Percentiles rank a stretch among this genome's conserved stretches.
These are phyloP conservation scores for Nicotiana otophora DNA, from an alignment of 257 asterid genomes.

Conservation along the genomic window DNA sequence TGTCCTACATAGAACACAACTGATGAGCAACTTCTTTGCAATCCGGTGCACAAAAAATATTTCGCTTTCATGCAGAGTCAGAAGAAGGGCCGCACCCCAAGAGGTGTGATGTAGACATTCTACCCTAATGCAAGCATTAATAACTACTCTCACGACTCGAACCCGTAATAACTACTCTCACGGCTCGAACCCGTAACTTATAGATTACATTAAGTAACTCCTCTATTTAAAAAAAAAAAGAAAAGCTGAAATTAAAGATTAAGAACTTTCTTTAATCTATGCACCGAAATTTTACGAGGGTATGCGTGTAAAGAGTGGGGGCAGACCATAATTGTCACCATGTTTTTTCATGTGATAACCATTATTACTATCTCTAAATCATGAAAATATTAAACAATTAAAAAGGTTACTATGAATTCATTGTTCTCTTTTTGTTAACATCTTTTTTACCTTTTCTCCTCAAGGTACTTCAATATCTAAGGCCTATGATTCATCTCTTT, in stretches of 20 bases:
- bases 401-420: neutral
- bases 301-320: slow-evolving; percentile 24
- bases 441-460: slow-evolving; percentile 3
- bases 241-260: neutral
- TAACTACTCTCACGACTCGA: too few species aligned
- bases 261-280: neutral
- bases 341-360: slow-evolving; percentile 38
- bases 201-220: too few species aligned
- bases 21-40: neutral
- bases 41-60: neutral
- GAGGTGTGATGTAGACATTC: too few species aligned
- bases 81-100: too few species aligned
- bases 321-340: slow-evolving; percentile 31
- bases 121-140: too few species aligned
- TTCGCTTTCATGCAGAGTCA: too few species aligned
- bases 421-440: slow-evolving; percentile 18
- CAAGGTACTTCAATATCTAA: slow-evolving; percentile 14
- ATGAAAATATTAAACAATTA: slow-evolving; percentile 16
- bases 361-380: slow-evolving; percentile 22
- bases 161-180: too few species aligned
- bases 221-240: neutral
- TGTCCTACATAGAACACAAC: neutral
- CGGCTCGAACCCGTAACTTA: too few species aligned
- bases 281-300: slow-evolving; percentile 9
- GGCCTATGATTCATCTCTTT: neutral